Base-by-base conservation (phyloP, 768 basidiomycete species). In the Lactifluus piperatus region DNA sequence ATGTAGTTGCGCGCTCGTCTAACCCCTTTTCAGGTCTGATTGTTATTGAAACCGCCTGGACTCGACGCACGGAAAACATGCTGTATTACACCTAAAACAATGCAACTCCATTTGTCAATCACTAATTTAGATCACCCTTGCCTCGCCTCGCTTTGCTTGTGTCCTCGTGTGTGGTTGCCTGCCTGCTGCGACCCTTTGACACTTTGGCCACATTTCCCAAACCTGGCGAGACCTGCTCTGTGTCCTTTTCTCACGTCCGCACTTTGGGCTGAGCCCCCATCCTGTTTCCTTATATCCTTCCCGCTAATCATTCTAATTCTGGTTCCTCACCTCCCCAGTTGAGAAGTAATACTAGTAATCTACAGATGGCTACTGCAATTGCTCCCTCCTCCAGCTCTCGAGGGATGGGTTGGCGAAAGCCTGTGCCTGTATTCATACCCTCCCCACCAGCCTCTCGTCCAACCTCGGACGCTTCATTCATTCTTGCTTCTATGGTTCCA, bases 321-420 rank as follows among this genome's bases (percentile, higher is more conserved):
- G 29, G 47, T 34, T 60, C 51, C 50, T 34, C 54, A 46, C 18
- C 50, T 47, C 60, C 58, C 53, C 24, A n/a, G 41, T 54, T 62
- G 58, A 60, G 37, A 41, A 56, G 55, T 16, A 45, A 45, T 46
- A 56, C 49, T 16, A 45, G 37, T 46, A 26, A 62, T 59, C 39
- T 49, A 6, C 46, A 10, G 45, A 61, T 51, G 43, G 16, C 54
- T 20, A 20, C 54, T n/a, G n/a, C 62, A 44, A 56, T 60, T 44
- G 20, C 54, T 11, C 62, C 64, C n/a, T 36, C 57, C n/a, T 36
- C 57, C n/a, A 48, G 49, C 55, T 53, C 57, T 41, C 54, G 56
- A 32, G 62, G 54, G 20, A 56, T 56, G 54, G 36, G 58, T 37
- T 65, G 64, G 64, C 62, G 64, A 36, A 65, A 65, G 29, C 64